Conservation (phyloP, 2,329 filamentous ascomycete species). For the Diaporthe australafricana region DNA sequence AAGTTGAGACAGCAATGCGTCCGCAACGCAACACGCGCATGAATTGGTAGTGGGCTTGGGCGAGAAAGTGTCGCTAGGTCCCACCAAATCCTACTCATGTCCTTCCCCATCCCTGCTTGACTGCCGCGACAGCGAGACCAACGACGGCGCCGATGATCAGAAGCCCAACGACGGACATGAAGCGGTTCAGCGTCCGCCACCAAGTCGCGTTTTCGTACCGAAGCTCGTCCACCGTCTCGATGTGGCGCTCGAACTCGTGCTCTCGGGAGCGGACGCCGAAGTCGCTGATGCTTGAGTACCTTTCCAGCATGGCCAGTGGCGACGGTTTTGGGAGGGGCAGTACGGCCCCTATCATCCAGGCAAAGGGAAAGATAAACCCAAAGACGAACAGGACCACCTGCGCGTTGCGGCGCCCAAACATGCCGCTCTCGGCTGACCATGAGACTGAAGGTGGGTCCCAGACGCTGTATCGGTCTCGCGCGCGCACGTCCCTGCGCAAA, state of each 20-base stretch:
- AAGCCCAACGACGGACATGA: slow-evolving; percentile 68
- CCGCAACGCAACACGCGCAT: neutral
- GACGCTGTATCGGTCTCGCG: slow-evolving; percentile 64
- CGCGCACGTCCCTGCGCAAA: slow-evolving; percentile 71
- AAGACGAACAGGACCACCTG: slow-evolving; percentile 81
- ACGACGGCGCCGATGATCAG: slow-evolving; percentile 65
- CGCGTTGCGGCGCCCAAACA: slow-evolving; percentile 75
- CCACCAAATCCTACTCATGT: slow-evolving; percentile 12
- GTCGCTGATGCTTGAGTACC: slow-evolving; percentile 53
- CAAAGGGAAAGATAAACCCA: slow-evolving; percentile 83
- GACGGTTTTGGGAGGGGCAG: slow-evolving; percentile 76
- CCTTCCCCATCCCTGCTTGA: slow-evolving; percentile 60
- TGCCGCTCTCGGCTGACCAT: slow-evolving; percentile 69
- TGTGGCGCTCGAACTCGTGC: slow-evolving; percentile 49
- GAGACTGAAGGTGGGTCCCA: slow-evolving; percentile 81
- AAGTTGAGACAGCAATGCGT: slow-evolving; percentile 10
- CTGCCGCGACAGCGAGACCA: slow-evolving; percentile 63
- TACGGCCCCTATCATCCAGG: slow-evolving; percentile 84
- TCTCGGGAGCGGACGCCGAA: slow-evolving; percentile 47
- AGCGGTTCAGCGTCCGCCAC: slow-evolving; percentile 71
- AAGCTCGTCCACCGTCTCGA: slow-evolving; percentile 54
- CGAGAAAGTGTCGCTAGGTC: neutral
- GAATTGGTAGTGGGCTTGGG: neutral
- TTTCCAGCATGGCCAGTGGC: slow-evolving; percentile 62
- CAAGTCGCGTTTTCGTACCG: slow-evolving; percentile 65